Evolutionary conservation across 1,139 yeast genomes (phyloP), one percentile per base, ranked within the genome.

Genomic region (Pichia sp.): DNA sequence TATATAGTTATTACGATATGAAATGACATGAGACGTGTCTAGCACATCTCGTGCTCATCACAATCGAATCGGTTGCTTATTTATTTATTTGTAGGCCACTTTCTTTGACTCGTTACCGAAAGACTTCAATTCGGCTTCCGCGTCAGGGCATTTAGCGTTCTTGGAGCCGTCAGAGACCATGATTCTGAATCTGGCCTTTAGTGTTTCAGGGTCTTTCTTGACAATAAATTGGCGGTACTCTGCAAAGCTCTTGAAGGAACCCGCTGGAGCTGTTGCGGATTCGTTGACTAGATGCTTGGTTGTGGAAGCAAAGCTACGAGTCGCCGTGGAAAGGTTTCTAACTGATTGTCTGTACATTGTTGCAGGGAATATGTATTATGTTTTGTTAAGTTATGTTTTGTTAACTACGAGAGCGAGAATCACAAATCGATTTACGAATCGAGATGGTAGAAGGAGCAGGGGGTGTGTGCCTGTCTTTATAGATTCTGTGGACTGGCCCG

Each of bases 141-240:
- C 22, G n/a, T 48, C 53, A 3, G 53, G 52, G 15, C 37, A 38
- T 5, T 19, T 6, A 24, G 45, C 44, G 1, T 36, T 31, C 11
- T 41, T 43, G 18, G n/a, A n/a, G 20, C 46, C 50, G 22, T 47
- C 39, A 14, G 42, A 38, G 15, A 42, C 28, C 43, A 50, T 36
- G 31, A 50, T 50, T 5, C 39, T 50, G 41, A 54, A 50, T 47
- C 60, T 53, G 4, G 58, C 52, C 41, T 54, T 54, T 41, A 58
- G 38, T 12, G 66, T 62, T 53, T 73, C 67, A 12, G 80, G 80
- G 42, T 73, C 70, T 46, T 69, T 73, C 59, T 72, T 69, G 40
- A 66, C 63, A 19, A 66, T 74, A 51, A 68, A 68, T 53, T 72
- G 63, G 53, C 80, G 62, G 64, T 74, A 74, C 53, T 74, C 79